phyloP scores from a whole-genome alignment of 805 yeast genomes.

The Pichia paraexigua region DNA sequence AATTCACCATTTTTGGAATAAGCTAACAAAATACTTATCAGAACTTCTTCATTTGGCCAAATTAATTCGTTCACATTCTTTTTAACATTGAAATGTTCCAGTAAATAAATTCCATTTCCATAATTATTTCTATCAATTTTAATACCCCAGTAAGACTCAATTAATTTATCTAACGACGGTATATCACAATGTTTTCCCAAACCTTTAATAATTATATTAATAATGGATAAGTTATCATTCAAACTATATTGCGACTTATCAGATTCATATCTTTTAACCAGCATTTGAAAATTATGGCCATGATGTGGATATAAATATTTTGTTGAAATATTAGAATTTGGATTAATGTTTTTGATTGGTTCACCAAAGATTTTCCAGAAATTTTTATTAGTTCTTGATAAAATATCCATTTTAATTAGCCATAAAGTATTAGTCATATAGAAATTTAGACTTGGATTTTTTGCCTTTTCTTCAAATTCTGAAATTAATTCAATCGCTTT shows the following conservation, averaged over 20 bases:
- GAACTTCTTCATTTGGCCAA: slow-evolving; percentile 21
- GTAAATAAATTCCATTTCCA: background rate
- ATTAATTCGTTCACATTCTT: slow-evolving; percentile 6
- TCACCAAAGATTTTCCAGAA: slow-evolving; percentile 21
- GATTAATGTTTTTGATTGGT: slow-evolving; percentile 1
- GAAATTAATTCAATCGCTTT: slow-evolving; percentile 18
- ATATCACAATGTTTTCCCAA: slow-evolving; percentile 24
- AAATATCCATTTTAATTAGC: slow-evolving; percentile 18
- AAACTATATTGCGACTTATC: background rate
- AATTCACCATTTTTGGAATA: slow-evolving; percentile 25
- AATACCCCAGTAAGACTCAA: slow-evolving; percentile 25
- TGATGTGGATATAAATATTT: slow-evolving; percentile 4
- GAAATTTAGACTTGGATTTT: slow-evolving; percentile 1
- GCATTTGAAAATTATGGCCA: slow-evolving; percentile 3
- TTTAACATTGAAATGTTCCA: slow-evolving; percentile 5
- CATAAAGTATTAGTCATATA: slow-evolving; percentile 20
- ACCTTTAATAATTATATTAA: slow-evolving; percentile 3
- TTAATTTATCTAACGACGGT: slow-evolving; percentile 17
- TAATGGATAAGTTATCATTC: background rate
- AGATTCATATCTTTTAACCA: slow-evolving; percentile 4
- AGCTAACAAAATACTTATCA: slow-evolving; percentile 24
- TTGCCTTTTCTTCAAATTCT: slow-evolving; percentile 14
- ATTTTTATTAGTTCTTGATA: slow-evolving; percentile 18
- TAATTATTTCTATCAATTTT: slow-evolving; percentile 3
- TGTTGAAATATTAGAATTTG: background rate